Evolutionary conservation across 2,329 filamentous ascomycete species (phyloP), one percentile per base, ranked within the genome.

Genomic region (Cercospora sp.): DNA sequence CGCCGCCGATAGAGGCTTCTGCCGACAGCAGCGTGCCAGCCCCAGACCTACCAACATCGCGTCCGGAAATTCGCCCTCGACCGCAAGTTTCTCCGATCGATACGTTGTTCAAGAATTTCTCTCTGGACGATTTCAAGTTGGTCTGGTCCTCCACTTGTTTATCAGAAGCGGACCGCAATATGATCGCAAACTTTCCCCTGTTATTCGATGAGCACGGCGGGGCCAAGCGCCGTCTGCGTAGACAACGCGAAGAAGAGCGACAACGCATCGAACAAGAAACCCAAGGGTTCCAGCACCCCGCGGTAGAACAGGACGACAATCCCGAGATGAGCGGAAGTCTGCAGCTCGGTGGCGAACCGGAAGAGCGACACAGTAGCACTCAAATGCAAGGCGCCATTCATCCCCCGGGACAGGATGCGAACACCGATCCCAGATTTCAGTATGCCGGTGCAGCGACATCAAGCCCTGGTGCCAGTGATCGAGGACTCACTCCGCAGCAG

Each of bases 261-360:
- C 79, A 82, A 26, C 84, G 84, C 66, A 79, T 82, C 18, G 86
- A 90, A 74, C 81, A 83, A 53, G 85, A 88, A 69, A 81, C 81
- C 28, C 69, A 70, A 59, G 79, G 85, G 26, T 75, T 86, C 21
- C 83, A 85, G 70, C 82, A 84, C 26, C 80, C 82, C 16, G 75
- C 80, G 51, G 79, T 80, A 3, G 84, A 85, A 55, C 84, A 85
- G 30, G 93, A 97, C 71, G 92, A 92, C 66, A 90, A 91, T 66
- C 88, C 89, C 1, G 93, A 95, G 79, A 76, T 76, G 69, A 91
- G 91, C 72, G 92, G 91, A 13, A 98, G 94, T 77, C 84, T 95
- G 67, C 94, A 96, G 67, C 85, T 98, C 18, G 94, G 94, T 66
- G 94, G 94, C 53, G 94, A 98, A 78, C 94, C 94, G 0, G 94